Conservation (phyloP, 108 stramenopile species). For the Pseudonitzschia pungens region DNA sequence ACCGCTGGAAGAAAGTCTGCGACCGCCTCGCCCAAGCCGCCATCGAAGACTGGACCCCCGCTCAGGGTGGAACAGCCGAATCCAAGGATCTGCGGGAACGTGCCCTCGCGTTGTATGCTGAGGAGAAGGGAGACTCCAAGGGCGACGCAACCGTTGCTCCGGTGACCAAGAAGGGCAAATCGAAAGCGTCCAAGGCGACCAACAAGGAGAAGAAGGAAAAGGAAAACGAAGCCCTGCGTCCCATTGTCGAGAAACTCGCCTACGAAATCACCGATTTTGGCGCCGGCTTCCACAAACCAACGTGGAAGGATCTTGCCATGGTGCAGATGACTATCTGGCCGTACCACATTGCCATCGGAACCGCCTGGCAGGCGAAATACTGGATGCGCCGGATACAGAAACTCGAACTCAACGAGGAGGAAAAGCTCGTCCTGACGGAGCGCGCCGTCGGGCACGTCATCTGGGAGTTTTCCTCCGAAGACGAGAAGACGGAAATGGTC, state of each 20-base stretch:
- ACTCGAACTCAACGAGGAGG: slow-evolving; percentile 65
- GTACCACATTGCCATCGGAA: slow-evolving; percentile 40
- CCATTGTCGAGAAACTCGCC: slow-evolving; percentile 69
- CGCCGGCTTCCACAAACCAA: slow-evolving; percentile 85
- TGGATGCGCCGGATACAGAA: slow-evolving; percentile 51
- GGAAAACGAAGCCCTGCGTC: slow-evolving; percentile 59
- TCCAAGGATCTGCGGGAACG: slow-evolving; percentile 69
- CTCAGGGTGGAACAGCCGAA: slow-evolving; percentile 76
- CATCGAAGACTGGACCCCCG: slow-evolving; percentile 69
- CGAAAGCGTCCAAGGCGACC: slow-evolving; percentile 58
- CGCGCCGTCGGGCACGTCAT: slow-evolving; percentile 77
- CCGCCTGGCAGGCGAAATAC: slow-evolving; percentile 67
- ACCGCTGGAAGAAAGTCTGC: slow-evolving; percentile 74
- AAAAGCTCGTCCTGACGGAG: slow-evolving; percentile 69
- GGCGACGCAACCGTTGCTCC: too few species aligned
- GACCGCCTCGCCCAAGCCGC: slow-evolving; percentile 76
- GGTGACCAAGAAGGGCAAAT: slow-evolving; percentile 15
- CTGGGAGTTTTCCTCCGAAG: slow-evolving; percentile 71
- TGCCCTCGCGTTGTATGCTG: slow-evolving; percentile 58
- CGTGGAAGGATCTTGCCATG: slow-evolving; percentile 75
- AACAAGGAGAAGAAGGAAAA: slow-evolving; percentile 67
- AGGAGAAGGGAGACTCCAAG: slow-evolving; percentile 14
- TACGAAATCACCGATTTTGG: slow-evolving; percentile 84
- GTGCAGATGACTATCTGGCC: slow-evolving; percentile 65
- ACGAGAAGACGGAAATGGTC: slow-evolving; percentile 63